phyloP scores from a whole-genome alignment of 495 filamentous ascomycete species.

The Aspergillus indologenus region DNA sequence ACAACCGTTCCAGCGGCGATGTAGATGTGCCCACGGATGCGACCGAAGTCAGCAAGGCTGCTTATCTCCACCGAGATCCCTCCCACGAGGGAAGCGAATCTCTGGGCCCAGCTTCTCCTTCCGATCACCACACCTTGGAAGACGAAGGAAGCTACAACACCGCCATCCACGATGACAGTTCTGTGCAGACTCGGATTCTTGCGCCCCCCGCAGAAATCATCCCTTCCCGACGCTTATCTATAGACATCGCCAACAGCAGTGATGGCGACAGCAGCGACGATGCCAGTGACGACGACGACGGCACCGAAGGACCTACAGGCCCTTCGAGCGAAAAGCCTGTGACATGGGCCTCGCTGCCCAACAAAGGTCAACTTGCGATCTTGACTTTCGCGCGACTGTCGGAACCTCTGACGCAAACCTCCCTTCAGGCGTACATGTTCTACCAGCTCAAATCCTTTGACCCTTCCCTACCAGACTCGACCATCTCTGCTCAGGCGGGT shows the following conservation, averaged over 20 bases:
- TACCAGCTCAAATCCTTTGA: constrained; percentile 70
- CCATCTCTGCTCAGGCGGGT: constrained; percentile 74
- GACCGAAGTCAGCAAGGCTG: not conserved
- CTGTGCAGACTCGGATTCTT: constrained; percentile 10
- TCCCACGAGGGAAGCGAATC: not conserved
- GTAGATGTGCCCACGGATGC: constrained; percentile 13
- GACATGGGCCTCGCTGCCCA: constrained; percentile 67
- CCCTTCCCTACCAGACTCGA: constrained; percentile 57
- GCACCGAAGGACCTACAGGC: constrained; percentile 2
- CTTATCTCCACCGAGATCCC: not conserved
- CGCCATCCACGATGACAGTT: constrained; percentile 15
- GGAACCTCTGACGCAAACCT: constrained; percentile 76
- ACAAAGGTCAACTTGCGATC: constrained; percentile 71
- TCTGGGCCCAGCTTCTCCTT: not conserved
- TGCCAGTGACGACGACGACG: constrained; percentile 17
- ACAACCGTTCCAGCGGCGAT: constrained; percentile 10
- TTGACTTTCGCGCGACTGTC: constrained; percentile 72
- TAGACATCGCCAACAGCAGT: constrained; percentile 17
- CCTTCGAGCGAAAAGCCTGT: constrained; percentile 42
- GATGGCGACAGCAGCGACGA: constrained; percentile 18
- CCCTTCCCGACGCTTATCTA: constrained; percentile 20
- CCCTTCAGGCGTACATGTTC: constrained; percentile 71
- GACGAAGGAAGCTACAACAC: constrained; percentile 21
- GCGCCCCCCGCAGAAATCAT: constrained; percentile 15
- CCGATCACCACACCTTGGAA: constrained; percentile 10